These are phyloP conservation scores for Xylariaceae sp. DNA, from an alignment of 2,329 filamentous ascomycete genomes.

Conservation along the genomic window DNA sequence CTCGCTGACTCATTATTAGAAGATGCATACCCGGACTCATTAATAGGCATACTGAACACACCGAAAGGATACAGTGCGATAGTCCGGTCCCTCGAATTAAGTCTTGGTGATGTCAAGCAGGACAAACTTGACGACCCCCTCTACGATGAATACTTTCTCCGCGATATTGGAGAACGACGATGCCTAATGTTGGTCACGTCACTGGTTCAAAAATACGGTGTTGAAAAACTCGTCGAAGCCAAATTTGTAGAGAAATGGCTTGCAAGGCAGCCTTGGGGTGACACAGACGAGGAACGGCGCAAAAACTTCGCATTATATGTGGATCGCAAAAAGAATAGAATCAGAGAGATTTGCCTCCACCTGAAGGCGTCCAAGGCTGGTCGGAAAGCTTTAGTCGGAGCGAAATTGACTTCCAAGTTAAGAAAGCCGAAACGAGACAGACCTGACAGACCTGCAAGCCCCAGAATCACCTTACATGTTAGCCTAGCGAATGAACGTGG, in stretches of 20 bases:
- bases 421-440: slow-evolving; percentile 34
- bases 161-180: slow-evolving; percentile 66
- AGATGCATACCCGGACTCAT: slow-evolving; percentile 43
- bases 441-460: slow-evolving; percentile 38
- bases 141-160: slow-evolving; percentile 68
- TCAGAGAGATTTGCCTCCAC: slow-evolving; percentile 58
- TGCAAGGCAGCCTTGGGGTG: slow-evolving; percentile 73
- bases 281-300: slow-evolving; percentile 54
- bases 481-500: slow-evolving; percentile 41
- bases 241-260: slow-evolving; percentile 76
- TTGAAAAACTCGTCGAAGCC: slow-evolving; percentile 64
- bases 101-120: slow-evolving; percentile 55
- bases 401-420: slow-evolving; percentile 50
- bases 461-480: slow-evolving; percentile 46
- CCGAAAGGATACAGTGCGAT: slow-evolving; percentile 60
- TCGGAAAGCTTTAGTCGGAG: slow-evolving; percentile 56
- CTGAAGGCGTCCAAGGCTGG: slow-evolving; percentile 58
- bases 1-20: slow-evolving; percentile 35
- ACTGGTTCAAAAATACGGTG: slow-evolving; percentile 64
- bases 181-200: slow-evolving; percentile 63
- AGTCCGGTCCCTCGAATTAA: slow-evolving; percentile 65
- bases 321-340: slow-evolving; percentile 56
- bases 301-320: slow-evolving; percentile 60
- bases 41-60: slow-evolving; percentile 54
- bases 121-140: slow-evolving; percentile 59